phyloP scores from a whole-genome alignment of 2,329 filamentous ascomycete genomes.

The Lomentospora prolificans region DNA sequence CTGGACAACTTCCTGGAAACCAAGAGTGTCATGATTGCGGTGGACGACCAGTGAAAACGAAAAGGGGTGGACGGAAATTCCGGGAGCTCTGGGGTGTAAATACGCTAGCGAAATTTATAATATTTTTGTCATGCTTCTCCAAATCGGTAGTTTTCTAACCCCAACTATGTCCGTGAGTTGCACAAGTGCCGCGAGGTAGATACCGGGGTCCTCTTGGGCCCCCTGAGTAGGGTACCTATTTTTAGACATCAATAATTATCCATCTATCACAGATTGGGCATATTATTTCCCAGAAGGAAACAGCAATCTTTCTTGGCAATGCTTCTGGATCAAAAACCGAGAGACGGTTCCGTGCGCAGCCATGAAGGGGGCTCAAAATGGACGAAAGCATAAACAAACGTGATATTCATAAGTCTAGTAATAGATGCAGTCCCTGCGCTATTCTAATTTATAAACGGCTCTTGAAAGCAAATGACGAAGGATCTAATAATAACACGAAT shows the following conservation, averaged over 20 bases:
- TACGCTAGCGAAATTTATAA: constrained; percentile 3
- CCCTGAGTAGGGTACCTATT: no score
- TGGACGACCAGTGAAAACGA: constrained; percentile 1
- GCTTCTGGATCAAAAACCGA: no score
- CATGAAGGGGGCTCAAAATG: no score
- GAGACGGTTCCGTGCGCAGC: no score
- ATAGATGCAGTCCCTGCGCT: constrained; percentile 2
- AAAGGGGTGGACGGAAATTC: not conserved
- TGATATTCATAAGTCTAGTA: constrained; percentile 4
- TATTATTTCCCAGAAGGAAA: no score
- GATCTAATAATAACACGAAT: not conserved
- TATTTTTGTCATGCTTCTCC: constrained; percentile 1
- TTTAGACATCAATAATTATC: no score
- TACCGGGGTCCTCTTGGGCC: no score
- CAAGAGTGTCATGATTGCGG: constrained; percentile 14
- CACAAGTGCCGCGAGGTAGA: not conserved
- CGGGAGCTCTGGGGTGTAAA: not conserved
- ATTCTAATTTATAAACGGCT: constrained; percentile 4
- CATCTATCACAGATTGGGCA: no score
- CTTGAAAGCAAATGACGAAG: not conserved
- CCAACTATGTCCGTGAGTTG: not conserved
- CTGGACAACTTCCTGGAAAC: constrained; percentile 15
- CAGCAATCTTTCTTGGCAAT: not conserved
- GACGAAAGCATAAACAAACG: not conserved
- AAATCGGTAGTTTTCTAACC: not conserved